These are phyloP conservation scores for Lentinula aciculospora DNA, from an alignment of 768 basidiomycete genomes.

Conservation along the genomic window DNA sequence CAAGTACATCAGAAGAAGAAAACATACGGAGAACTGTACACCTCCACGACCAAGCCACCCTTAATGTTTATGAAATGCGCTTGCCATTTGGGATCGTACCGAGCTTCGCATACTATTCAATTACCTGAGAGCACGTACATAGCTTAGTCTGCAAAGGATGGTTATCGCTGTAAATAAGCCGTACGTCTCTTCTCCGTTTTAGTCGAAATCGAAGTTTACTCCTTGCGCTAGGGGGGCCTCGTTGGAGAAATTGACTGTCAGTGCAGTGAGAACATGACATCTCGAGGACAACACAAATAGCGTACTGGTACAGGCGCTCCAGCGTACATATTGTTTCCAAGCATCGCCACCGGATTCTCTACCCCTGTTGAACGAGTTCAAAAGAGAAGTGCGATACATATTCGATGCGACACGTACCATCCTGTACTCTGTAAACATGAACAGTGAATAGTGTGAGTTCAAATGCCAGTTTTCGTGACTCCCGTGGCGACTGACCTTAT, in stretches of 20 bases:
- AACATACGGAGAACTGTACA: conserved; percentile 1
- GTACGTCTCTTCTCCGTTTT: neutral
- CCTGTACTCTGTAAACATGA: conserved; percentile 80
- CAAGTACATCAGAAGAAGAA: conserved; percentile 6
- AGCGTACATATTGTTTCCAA: conserved; percentile 97
- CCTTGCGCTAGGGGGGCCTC: conserved; percentile 90
- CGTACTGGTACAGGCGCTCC: conserved; percentile 79
- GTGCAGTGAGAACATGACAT: conserved; percentile 5
- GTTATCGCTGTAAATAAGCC: neutral
- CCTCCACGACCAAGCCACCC: conserved; percentile 6
- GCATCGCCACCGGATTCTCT: conserved; percentile 96
- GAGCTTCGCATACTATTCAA: neutral
- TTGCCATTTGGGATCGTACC: neutral
- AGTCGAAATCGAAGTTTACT: conserved; percentile 54
- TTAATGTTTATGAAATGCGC: neutral
- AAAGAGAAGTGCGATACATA: conserved; percentile 1
- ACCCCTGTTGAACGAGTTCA: conserved; percentile 49
- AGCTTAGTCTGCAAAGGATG: neutral
- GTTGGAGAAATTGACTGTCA: conserved; percentile 80
- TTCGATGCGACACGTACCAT: conserved; percentile 47
- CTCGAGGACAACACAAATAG: conserved; percentile 5
- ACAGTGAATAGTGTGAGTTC: conserved; percentile 1
- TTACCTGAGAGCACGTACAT: neutral
- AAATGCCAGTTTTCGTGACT: neutral
- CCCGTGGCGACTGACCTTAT: conserved; percentile 55